Evolutionary conservation across 1,139 yeast genomes (phyloP).

Genomic region (Blastobotrys arbuscula): DNA sequence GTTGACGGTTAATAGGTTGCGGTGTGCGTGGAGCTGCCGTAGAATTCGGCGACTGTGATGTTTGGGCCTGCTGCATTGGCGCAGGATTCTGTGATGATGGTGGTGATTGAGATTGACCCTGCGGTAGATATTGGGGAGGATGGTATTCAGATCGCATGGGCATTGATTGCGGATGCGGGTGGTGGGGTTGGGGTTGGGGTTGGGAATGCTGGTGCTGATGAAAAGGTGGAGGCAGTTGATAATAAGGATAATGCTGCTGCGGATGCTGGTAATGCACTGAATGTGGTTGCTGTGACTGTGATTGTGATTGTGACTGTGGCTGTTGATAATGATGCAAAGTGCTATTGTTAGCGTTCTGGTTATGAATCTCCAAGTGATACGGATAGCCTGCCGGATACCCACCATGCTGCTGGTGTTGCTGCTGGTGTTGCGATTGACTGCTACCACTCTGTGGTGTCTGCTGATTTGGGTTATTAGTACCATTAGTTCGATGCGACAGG

Average conservation of each 20-base stretch:
- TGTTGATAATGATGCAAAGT: neutral
- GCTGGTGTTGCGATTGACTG: neutral
- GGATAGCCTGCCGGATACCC: neutral
- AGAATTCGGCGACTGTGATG: neutral
- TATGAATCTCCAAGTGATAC: neutral
- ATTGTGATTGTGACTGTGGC: neutral
- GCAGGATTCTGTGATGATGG: neutral
- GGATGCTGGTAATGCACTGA: neutral
- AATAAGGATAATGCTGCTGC: neutral
- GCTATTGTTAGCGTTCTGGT: neutral
- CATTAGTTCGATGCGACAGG: neutral
- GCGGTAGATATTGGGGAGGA: neutral
- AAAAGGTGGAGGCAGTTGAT: neutral
- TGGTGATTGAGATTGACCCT: neutral
- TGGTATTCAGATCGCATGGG: neutral
- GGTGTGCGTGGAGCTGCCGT: neutral
- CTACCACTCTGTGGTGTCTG: neutral
- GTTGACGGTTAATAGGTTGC: neutral
- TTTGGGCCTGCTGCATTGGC: neutral
- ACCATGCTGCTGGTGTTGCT: neutral
- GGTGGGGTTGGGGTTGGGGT: neutral
- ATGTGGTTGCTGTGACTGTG: neutral
- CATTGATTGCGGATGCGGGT: neutral
- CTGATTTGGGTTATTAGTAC: neutral
- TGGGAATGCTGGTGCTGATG: neutral